Conservation (phyloP, 106 monocot genomes). For the Amphibolis antarctica region DNA sequence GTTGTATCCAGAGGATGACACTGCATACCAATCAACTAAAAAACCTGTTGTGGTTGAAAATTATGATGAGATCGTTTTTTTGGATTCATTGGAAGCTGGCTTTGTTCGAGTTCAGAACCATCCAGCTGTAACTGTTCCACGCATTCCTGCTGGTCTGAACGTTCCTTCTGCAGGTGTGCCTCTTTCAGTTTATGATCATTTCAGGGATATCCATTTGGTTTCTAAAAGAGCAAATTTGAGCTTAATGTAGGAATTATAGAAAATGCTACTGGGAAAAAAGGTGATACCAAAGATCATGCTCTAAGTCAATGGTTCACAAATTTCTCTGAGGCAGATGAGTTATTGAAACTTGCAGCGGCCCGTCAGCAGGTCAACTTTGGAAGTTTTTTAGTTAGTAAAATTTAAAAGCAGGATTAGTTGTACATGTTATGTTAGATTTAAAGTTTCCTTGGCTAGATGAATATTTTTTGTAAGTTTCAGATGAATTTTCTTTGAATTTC, state of each 20-base stretch:
- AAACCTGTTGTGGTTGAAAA: slow-evolving; percentile 89
- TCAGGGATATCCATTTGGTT: not conserved
- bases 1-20: slow-evolving; percentile 88
- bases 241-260: slow-evolving; percentile 44
- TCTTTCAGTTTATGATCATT: not conserved
- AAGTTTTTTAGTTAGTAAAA: not conserved
- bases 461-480: no score
- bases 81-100: slow-evolving; percentile 79
- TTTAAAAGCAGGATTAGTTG: not conserved
- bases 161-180: slow-evolving; percentile 53
- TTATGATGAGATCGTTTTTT: slow-evolving; percentile 91
- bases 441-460: not conserved
- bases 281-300: slow-evolving; percentile 86
- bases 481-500: no score
- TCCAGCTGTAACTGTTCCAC: slow-evolving; percentile 74
- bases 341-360: slow-evolving; percentile 91
- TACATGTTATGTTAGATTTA: not conserved
- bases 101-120: slow-evolving; percentile 78
- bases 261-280: slow-evolving; percentile 50
- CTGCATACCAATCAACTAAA: slow-evolving; percentile 69
- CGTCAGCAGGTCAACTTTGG: slow-evolving; percentile 70
- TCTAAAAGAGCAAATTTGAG: not conserved
- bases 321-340: slow-evolving; percentile 98
- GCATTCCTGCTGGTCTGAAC: slow-evolving; percentile 57
- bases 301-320: slow-evolving; percentile 77